A percentile compares a stretch with the other conserved stretches of the same genome.
phyloP scores from a whole-genome alignment of 2,329 filamentous ascomycete species.

The Elsinoe arachidis region DNA sequence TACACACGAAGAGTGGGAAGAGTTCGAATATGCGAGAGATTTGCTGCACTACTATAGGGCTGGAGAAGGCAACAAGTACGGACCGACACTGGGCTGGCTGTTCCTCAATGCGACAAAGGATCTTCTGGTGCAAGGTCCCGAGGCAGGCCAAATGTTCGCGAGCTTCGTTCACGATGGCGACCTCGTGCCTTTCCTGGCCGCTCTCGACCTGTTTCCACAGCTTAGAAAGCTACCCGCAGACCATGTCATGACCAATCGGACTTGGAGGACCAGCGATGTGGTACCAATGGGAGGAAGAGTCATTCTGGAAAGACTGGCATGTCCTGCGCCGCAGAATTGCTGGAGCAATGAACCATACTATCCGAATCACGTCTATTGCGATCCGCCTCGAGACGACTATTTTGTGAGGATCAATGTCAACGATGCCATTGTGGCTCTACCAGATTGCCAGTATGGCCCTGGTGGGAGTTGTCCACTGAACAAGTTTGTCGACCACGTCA shows the following conservation, averaged over 20 bases:
- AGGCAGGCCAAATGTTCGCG: slow-evolving; percentile 44
- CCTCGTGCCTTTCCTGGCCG: slow-evolving; percentile 46
- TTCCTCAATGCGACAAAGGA: slow-evolving; percentile 50
- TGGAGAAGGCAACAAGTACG: slow-evolving; percentile 49
- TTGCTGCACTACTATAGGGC: slow-evolving; percentile 51
- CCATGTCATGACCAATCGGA: slow-evolving; percentile 36
- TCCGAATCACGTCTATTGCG: slow-evolving; percentile 25
- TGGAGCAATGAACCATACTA: slow-evolving; percentile 23
- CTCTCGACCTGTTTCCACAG: slow-evolving; percentile 42
- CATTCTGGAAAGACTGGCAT: slow-evolving; percentile 46
- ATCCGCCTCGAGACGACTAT: slow-evolving; percentile 19
- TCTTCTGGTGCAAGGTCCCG: slow-evolving; percentile 37
- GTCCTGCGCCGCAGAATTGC: slow-evolving; percentile 23
- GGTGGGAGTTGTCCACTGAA: slow-evolving; percentile 40
- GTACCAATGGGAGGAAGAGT: slow-evolving; percentile 51
- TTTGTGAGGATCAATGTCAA: slow-evolving; percentile 50
- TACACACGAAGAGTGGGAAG: slow-evolving; percentile 43
- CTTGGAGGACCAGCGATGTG: slow-evolving; percentile 48
- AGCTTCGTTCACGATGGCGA: slow-evolving; percentile 55
- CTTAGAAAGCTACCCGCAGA: slow-evolving; percentile 39
- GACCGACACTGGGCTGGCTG: slow-evolving; percentile 46
- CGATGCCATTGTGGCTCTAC: slow-evolving; percentile 45
- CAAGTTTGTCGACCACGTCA: slow-evolving; percentile 36
- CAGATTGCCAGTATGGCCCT: slow-evolving; percentile 40
- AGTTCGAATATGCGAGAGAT: slow-evolving; percentile 52